Conservation (phyloP, 2,329 filamentous ascomycete genomes). For the Harringtonia lauricola region DNA sequence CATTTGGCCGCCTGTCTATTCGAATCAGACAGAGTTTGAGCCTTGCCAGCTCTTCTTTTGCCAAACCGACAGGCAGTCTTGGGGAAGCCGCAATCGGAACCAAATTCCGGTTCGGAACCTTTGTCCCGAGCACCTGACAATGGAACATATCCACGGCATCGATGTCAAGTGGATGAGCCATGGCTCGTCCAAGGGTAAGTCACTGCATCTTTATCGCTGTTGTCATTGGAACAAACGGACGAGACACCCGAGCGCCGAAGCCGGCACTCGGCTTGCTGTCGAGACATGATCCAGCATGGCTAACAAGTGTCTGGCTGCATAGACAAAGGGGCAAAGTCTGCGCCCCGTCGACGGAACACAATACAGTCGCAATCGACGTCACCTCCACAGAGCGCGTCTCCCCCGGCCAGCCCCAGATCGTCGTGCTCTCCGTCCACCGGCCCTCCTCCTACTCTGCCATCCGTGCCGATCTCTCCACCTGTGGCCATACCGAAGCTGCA, state of each 20-base stretch:
- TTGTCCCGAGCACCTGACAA: conserved; percentile 24
- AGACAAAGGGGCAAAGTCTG: conserved; percentile 18
- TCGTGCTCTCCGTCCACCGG: too few species aligned
- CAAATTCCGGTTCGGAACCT: neutral
- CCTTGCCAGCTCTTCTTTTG: too few species aligned
- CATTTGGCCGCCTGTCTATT: too few species aligned
- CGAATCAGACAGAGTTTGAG: too few species aligned
- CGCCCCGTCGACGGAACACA: conserved; percentile 16
- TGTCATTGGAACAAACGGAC: too few species aligned
- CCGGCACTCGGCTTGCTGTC: too few species aligned
- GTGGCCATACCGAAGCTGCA: conserved; percentile 13
- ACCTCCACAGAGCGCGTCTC: neutral
- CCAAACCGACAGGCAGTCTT: neutral
- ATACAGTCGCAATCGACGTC: conserved; percentile 12
- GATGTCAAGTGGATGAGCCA: conserved; percentile 87
- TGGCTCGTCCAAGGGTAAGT: conserved; percentile 70
- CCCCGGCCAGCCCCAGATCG: neutral
- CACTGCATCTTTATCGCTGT: conserved; percentile 69
- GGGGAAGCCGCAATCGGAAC: neutral
- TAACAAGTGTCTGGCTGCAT: too few species aligned
- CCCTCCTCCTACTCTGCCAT: conserved; percentile 1
- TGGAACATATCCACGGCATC: conserved; percentile 73
- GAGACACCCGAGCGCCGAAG: too few species aligned
- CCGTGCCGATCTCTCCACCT: neutral
- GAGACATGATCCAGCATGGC: too few species aligned